These are phyloP conservation scores for Russula sp. DNA, from an alignment of 768 basidiomycete genomes.

Conservation along the genomic window DNA sequence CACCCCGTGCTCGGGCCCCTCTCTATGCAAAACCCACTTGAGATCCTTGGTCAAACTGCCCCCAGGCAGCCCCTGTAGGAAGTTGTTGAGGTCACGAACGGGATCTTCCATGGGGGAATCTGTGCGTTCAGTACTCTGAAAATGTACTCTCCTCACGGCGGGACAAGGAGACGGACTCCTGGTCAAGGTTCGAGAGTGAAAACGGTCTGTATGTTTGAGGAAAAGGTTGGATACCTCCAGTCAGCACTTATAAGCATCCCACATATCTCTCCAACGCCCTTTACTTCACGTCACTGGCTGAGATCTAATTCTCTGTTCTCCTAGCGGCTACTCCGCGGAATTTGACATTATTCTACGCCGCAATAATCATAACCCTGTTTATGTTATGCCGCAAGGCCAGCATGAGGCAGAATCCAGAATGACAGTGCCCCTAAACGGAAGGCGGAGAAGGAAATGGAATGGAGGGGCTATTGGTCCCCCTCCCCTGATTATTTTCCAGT, in stretches of 20 bases:
- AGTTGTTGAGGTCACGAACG: constrained; percentile 21
- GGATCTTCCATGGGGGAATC: constrained; percentile 12
- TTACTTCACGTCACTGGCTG: no score
- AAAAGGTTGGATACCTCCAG: background rate
- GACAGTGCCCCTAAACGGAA: background rate
- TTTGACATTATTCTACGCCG: background rate
- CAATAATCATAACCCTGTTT: background rate
- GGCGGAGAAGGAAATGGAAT: no score
- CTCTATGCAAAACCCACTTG: background rate
- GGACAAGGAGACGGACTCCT: background rate
- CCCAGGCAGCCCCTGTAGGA: background rate
- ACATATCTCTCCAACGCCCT: no score
- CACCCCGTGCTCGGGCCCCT: constrained; percentile 1
- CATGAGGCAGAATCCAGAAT: background rate
- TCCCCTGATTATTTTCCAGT: no score
- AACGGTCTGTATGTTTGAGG: background rate
- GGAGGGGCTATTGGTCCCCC: no score
- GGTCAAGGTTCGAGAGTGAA: background rate
- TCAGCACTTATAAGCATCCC: background rate
- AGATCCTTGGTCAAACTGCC: constrained; percentile 9
- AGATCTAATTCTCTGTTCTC: background rate
- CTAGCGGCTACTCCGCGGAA: background rate
- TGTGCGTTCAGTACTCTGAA: background rate
- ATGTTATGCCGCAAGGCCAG: background rate
- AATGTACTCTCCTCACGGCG: background rate